These are phyloP conservation scores for Leishmania amazonensis DNA, from an alignment of 208 protist species.

Conservation along the genomic window DNA sequence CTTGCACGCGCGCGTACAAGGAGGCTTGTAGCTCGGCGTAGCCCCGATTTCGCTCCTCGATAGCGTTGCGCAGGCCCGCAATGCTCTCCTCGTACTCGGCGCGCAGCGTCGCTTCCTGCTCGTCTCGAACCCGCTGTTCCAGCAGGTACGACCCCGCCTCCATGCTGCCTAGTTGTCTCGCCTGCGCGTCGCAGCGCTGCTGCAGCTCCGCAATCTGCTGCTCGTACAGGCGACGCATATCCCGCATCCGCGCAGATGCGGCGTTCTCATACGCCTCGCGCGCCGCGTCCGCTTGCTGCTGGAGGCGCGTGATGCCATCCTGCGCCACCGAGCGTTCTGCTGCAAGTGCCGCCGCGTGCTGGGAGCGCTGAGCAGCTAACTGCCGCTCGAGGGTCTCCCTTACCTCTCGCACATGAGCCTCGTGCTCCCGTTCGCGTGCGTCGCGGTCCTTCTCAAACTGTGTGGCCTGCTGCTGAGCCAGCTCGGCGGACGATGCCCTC, in stretches of 20 bases:
- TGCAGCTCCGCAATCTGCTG: conserved; percentile 16
- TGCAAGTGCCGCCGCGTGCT: conserved; percentile 9
- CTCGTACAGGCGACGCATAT: conserved; percentile 8
- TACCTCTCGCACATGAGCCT: conserved; percentile 4
- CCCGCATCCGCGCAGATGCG: not conserved
- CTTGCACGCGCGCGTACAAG: conserved; percentile 27
- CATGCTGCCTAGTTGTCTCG: conserved; percentile 12
- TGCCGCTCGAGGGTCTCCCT: conserved; percentile 7
- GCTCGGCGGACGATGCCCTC: not conserved
- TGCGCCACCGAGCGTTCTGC: not conserved
- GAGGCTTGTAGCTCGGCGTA: conserved; percentile 28
- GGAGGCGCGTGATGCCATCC: conserved; percentile 10
- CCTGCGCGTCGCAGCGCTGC: conserved; percentile 26
- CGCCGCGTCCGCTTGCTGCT: conserved; percentile 16
- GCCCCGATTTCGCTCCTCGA: conserved; percentile 32
- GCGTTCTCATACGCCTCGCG: conserved; percentile 1
- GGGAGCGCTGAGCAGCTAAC: conserved; percentile 10
- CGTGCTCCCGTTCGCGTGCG: conserved; percentile 8
- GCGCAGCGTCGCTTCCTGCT: conserved; percentile 24
- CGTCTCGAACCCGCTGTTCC: conserved; percentile 7
- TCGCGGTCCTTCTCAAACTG: not conserved
- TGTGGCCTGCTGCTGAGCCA: not conserved
- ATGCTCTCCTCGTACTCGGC: conserved; percentile 37
- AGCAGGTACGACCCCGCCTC: conserved; percentile 13
- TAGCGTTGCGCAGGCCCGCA: conserved; percentile 22